Percentiles rank a stretch among this genome's conserved stretches.
Conservation (phyloP, 2,329 filamentous ascomycete genomes). For the Exophiala sp. region DNA sequence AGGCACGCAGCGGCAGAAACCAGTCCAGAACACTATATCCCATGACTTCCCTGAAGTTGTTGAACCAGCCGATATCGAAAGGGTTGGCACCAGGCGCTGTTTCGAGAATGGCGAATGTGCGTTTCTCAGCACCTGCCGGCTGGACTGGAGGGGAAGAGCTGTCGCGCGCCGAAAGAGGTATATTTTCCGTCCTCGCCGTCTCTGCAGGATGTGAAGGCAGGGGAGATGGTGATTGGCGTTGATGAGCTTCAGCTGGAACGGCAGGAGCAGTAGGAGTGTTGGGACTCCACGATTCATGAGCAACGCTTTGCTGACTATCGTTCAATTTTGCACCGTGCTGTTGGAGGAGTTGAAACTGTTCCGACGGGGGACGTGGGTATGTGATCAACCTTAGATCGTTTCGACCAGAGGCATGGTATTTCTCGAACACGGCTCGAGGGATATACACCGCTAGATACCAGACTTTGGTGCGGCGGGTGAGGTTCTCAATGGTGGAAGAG, state of each 20-base stretch:
- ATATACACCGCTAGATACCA: slow-evolving; percentile 71
- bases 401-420: slow-evolving; percentile 33
- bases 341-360: slow-evolving; percentile 24
- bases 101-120: slow-evolving; percentile 72
- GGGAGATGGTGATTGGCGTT: slow-evolving; percentile 10
- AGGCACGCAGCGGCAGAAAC: slow-evolving; percentile 68
- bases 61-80: slow-evolving; percentile 66
- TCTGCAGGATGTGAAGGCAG: neutral
- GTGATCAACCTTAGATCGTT: slow-evolving; percentile 35
- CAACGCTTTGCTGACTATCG: slow-evolving; percentile 12
- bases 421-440: slow-evolving; percentile 41
- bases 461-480: slow-evolving; percentile 55
- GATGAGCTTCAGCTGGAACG: slow-evolving; percentile 10
- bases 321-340: slow-evolving; percentile 16
- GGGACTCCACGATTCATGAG: neutral
- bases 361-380: slow-evolving; percentile 35
- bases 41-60: slow-evolving; percentile 76
- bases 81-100: slow-evolving; percentile 73
- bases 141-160: neutral
- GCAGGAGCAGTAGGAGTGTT: neutral
- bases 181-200: neutral
- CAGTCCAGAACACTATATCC: slow-evolving; percentile 66
- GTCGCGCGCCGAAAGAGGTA: neutral
- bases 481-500: slow-evolving; percentile 75
- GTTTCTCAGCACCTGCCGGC: slow-evolving; percentile 40